These are phyloP conservation scores for Agrocybe pediades DNA, from an alignment of 768 basidiomycete genomes.

Conservation along the genomic window DNA sequence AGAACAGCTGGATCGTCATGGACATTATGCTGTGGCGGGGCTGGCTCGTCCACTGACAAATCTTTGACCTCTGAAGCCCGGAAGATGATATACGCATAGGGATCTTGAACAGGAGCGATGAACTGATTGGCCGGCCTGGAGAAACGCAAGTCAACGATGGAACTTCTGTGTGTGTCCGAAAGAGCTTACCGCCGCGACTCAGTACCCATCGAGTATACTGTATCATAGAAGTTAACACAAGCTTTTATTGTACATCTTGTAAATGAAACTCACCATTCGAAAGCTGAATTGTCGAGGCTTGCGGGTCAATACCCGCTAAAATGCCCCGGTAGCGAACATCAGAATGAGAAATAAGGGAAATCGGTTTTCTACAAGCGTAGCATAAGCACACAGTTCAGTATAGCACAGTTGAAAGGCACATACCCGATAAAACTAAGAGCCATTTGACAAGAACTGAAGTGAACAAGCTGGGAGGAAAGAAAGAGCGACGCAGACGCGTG, in stretches of 20 bases:
- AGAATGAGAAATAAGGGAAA: conserved; percentile 88
- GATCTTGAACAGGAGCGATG: conserved; percentile 81
- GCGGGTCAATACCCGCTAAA: conserved; percentile 84
- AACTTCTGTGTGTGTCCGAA: not conserved
- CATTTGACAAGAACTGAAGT: conserved; percentile 39
- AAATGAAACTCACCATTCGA: conserved; percentile 64
- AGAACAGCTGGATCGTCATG: conserved; percentile 86
- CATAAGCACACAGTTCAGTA: not conserved
- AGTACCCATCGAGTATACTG: conserved; percentile 88
- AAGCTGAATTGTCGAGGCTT: conserved; percentile 83
- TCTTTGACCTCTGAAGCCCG: conserved; percentile 90
- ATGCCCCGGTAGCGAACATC: conserved; percentile 91
- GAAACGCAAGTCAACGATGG: conserved; percentile 9
- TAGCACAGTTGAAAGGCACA: conserved; percentile 11
- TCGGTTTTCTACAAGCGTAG: conserved; percentile 65
- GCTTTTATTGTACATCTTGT: not conserved
- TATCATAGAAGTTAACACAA: conserved; percentile 13
- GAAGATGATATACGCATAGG: conserved; percentile 90
- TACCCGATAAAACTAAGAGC: conserved; percentile 80
- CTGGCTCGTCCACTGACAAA: conserved; percentile 78
- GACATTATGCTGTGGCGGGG: conserved; percentile 58
- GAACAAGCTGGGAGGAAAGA: conserved; percentile 12
- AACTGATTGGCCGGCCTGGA: conserved; percentile 71
- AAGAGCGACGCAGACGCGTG: conserved; percentile 22
- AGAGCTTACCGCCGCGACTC: conserved; percentile 73